Evolutionary conservation across 2,329 filamentous ascomycete genomes (phyloP).

Genomic region (Colletotrichum sp.): DNA sequence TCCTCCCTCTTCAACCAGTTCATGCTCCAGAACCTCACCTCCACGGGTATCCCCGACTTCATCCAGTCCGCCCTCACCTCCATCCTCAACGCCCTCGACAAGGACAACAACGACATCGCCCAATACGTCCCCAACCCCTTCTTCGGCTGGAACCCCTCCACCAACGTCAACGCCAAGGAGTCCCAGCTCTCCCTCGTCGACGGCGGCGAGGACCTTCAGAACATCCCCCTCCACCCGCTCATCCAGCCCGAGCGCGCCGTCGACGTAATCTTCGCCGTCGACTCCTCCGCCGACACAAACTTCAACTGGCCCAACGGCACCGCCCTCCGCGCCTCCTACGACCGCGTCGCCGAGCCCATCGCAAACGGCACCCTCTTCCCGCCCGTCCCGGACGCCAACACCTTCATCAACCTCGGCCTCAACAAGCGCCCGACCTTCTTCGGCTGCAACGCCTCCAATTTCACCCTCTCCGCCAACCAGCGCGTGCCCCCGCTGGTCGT

Average conservation of each 20-base stretch:
- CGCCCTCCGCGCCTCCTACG: constrained; percentile 62
- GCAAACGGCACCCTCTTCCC: constrained; percentile 64
- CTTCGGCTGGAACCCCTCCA: constrained; percentile 47
- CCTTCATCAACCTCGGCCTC: constrained; percentile 62
- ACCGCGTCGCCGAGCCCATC: constrained; percentile 52
- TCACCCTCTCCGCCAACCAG: constrained; percentile 51
- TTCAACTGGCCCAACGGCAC: constrained; percentile 66
- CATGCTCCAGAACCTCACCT: constrained; percentile 62
- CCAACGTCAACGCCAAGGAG: constrained; percentile 47
- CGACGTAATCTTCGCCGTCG: constrained; percentile 69
- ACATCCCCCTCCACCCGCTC: constrained; percentile 77
- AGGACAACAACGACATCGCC: constrained; percentile 75
- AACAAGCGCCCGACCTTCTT: constrained; percentile 68
- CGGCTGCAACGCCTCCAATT: constrained; percentile 59
- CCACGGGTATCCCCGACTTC: constrained; percentile 27
- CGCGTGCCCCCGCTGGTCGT: constrained; percentile 74
- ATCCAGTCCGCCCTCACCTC: constrained; percentile 49
- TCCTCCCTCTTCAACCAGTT: constrained; percentile 83
- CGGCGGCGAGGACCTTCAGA: constrained; percentile 80
- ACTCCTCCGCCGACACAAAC: constrained; percentile 67
- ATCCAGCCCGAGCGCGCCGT: constrained; percentile 59
- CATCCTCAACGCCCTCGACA: constrained; percentile 61
- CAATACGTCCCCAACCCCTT: constrained; percentile 69
- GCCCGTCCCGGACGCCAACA: constrained; percentile 57
- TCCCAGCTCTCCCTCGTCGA: constrained; percentile 75